Evolutionary conservation across 108 stramenopile species (phyloP).

Genomic region (Chaetoceros muelleri): DNA sequence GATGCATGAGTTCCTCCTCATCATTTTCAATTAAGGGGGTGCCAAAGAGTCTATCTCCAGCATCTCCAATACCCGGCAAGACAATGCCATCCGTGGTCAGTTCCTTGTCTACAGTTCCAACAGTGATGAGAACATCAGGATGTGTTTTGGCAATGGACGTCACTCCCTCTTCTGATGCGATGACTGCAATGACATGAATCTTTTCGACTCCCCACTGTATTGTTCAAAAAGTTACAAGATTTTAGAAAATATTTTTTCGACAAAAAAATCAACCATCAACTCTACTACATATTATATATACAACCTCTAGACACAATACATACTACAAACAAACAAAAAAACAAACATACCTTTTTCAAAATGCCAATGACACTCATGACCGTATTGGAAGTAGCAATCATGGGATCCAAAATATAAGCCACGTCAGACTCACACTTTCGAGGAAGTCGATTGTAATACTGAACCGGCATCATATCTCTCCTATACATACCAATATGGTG

Average conservation of each 20-base stretch:
- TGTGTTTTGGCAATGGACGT: constrained; percentile 42
- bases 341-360: constrained; percentile 86
- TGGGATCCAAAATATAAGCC: constrained; percentile 90
- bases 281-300: background rate
- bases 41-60: constrained; percentile 89
- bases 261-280: background rate
- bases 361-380: constrained; percentile 81
- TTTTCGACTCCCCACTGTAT: constrained; percentile 70
- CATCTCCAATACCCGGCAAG: constrained; percentile 92
- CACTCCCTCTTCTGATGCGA: constrained; percentile 75
- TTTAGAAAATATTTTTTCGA: background rate
- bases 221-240: background rate
- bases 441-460: constrained; percentile 96
- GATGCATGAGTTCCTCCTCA: constrained; percentile 42
- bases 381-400: constrained; percentile 86
- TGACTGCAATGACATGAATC: constrained; percentile 79
- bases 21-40: constrained; percentile 41
- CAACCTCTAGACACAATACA: background rate
- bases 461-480: constrained; percentile 65
- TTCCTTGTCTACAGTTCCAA: constrained; percentile 76
- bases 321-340: background rate
- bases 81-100: constrained; percentile 71
- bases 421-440: constrained; percentile 61
- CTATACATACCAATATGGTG: constrained; percentile 98
- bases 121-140: constrained; percentile 82